Evolutionary conservation across 176 grass and related monocot genomes (phyloP).

Genomic region (Puccinellia tenuiflora): DNA sequence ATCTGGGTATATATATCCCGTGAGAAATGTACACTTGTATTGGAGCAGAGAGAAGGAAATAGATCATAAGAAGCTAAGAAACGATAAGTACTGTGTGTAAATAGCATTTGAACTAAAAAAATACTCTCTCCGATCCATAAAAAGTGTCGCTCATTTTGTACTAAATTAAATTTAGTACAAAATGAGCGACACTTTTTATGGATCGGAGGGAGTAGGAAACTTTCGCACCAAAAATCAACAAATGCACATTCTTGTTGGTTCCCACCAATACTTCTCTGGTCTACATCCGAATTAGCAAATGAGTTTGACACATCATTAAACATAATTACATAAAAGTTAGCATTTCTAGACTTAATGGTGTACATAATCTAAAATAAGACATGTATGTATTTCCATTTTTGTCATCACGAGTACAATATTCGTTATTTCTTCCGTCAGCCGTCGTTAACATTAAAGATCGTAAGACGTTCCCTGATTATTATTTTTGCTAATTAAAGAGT

Average conservation of each 20-base stretch:
- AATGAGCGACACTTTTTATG: too few species aligned
- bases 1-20: neutral
- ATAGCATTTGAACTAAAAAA: too few species aligned
- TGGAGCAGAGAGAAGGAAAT: too few species aligned
- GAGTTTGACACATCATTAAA: neutral
- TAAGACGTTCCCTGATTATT: neutral
- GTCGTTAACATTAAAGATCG: neutral
- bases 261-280: neutral
- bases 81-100: too few species aligned
- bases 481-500: neutral
- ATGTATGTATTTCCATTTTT: neutral
- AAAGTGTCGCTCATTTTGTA: too few species aligned
- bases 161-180: too few species aligned
- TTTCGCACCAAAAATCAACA: neutral
- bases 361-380: neutral
- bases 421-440: neutral
- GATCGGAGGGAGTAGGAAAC: too few species aligned
- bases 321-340: neutral
- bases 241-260: neutral
- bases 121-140: too few species aligned
- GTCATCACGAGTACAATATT: neutral
- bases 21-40: too few species aligned
- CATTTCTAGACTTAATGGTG: neutral
- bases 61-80: too few species aligned
- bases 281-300: neutral